phyloP scores from a whole-genome alignment of 2,329 filamentous ascomycete species.

The Neoascochyta sp. region DNA sequence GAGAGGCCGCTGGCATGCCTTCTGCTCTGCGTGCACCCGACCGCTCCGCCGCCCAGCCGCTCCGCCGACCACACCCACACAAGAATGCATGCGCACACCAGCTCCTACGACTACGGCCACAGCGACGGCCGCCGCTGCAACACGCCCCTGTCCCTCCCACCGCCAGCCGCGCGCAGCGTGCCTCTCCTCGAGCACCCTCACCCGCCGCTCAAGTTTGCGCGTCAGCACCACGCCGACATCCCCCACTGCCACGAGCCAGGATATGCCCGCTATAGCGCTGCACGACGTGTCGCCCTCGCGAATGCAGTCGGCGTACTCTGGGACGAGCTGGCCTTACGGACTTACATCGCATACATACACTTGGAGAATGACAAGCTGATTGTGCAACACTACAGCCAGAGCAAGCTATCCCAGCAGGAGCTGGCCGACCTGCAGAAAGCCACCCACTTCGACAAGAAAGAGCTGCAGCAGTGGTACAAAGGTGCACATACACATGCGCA shows the following conservation, averaged over 20 bases:
- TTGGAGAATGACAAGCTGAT: conserved; percentile 33
- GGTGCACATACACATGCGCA: conserved; percentile 54
- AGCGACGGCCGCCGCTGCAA: conserved; percentile 4
- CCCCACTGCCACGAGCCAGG: conserved; percentile 23
- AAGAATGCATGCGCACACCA: conserved; percentile 9
- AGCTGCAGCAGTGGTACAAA: conserved; percentile 99
- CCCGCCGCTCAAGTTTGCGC: conserved; percentile 32
- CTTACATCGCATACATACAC: conserved; percentile 19
- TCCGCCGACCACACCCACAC: conserved; percentile 7
- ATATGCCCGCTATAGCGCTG: conserved; percentile 24
- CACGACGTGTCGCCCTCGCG: conserved; percentile 22
- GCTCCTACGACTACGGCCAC: conserved; percentile 4
- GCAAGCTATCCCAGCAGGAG: conserved; percentile 95
- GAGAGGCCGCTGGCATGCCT: too few relatives aligned
- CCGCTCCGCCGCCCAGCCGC: too few relatives aligned
- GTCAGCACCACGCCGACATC: conserved; percentile 18
- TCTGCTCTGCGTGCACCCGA: too few relatives aligned
- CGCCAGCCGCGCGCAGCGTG: conserved; percentile 15
- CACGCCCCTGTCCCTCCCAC: conserved; percentile 9
- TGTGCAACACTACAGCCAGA: conserved; percentile 65
- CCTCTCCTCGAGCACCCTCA: conserved; percentile 22
- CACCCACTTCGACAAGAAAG: conserved; percentile 99
- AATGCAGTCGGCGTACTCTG: conserved; percentile 23
- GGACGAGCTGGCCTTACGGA: conserved; percentile 20
- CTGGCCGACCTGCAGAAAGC: conserved; percentile 92